Percentiles rank a stretch among this genome's conserved stretches.
phyloP scores from a whole-genome alignment of 352 stramenopile genomes.

The Phytophthora cactorum region DNA sequence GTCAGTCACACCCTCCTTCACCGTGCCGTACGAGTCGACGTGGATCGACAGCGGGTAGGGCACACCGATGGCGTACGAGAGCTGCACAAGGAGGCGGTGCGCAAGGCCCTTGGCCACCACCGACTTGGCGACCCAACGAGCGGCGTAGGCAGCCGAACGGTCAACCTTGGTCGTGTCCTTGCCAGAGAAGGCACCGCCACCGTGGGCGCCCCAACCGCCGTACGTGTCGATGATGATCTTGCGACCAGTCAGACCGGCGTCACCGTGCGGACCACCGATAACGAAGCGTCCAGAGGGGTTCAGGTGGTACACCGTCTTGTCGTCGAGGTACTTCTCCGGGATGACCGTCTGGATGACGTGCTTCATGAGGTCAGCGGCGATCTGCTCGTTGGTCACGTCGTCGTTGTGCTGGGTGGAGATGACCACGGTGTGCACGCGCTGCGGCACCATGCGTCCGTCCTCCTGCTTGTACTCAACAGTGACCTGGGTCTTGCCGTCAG shows the following conservation, averaged over 20 bases:
- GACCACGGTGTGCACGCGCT: constrained; percentile 98
- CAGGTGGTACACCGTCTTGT: constrained; percentile 99
- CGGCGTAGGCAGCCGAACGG: constrained; percentile 97
- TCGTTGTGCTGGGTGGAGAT: constrained; percentile 99
- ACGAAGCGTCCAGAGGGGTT: constrained; percentile 99
- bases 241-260: constrained; percentile 98
- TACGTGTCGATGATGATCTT: constrained; percentile 99
- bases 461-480: constrained; percentile 98
- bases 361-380: constrained; percentile 98
- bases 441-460: constrained; percentile 94
- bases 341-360: constrained; percentile 99
- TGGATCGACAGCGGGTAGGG: constrained; percentile 97
- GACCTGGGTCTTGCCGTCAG: constrained; percentile 99
- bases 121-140: constrained; percentile 99
- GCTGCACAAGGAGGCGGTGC: constrained; percentile 95
- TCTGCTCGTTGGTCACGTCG: constrained; percentile 99
- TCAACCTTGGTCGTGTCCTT: constrained; percentile 99
- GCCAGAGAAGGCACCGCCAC: constrained; percentile 98
- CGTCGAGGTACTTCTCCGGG: constrained; percentile 98
- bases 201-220: constrained; percentile 98
- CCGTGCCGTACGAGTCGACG: constrained; percentile 98
- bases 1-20: constrained; percentile 95
- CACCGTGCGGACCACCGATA: constrained; percentile 98
- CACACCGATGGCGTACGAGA: constrained; percentile 99
- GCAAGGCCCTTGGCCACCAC: constrained; percentile 96